Conservation (phyloP, 1,284 basidiomycete genomes). For the Cystobasidium slooffiae region DNA sequence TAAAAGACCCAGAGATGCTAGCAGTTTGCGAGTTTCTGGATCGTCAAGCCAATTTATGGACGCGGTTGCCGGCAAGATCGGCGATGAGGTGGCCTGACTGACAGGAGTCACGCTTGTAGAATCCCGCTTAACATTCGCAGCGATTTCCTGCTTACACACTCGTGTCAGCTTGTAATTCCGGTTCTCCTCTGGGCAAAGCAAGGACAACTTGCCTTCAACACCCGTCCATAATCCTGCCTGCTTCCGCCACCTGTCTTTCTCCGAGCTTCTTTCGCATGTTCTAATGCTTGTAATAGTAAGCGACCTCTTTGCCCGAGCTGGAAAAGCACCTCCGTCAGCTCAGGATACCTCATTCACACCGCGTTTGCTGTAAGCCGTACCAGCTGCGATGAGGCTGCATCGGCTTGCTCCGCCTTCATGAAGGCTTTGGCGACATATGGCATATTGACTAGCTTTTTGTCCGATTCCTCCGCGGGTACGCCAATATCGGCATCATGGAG, state of each 20-base stretch:
- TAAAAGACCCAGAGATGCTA: constrained; percentile 29
- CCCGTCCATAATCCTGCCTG: constrained; percentile 15
- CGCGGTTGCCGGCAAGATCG: neutral
- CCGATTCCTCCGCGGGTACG: neutral
- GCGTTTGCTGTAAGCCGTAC: neutral
- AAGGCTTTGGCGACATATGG: constrained; percentile 13
- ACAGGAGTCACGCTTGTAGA: constrained; percentile 7
- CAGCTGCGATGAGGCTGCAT: neutral
- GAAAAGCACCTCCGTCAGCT: neutral
- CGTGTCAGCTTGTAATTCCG: neutral
- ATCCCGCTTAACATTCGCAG: constrained; percentile 4
- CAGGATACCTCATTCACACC: neutral
- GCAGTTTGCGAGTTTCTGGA: constrained; percentile 21
- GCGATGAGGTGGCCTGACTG: constrained; percentile 4
- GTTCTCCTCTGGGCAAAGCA: neutral
- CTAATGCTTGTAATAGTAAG: constrained; percentile 29
- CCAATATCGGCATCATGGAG: constrained; percentile 37
- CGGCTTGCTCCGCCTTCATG: neutral
- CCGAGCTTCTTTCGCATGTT: constrained; percentile 37
- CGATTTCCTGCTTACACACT: constrained; percentile 15
- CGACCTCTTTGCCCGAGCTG: constrained; percentile 21
- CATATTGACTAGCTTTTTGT: constrained; percentile 33
- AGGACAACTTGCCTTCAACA: constrained; percentile 20
- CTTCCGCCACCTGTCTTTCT: constrained; percentile 27
- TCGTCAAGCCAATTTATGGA: constrained; percentile 37